Evolutionary conservation across 1,284 basidiomycete species (phyloP), one percentile per base, ranked within the genome.

Genomic region (Anthracocystis setariae): DNA sequence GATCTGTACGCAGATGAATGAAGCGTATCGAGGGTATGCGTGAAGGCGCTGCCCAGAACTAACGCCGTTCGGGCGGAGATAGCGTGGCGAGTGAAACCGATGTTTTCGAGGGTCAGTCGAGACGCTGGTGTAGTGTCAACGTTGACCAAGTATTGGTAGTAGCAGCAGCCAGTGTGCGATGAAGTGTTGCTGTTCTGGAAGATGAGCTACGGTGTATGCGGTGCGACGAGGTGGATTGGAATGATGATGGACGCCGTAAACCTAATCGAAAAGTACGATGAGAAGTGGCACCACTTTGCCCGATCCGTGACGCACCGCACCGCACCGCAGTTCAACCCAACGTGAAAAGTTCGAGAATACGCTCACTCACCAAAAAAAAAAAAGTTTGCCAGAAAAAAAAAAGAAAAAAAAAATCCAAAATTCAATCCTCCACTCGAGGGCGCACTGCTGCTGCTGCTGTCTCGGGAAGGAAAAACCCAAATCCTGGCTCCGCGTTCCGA

Each of bases 391-490:
- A 45, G 38, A 35, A 23, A 21, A 53, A 33, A 25, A 38, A 32
- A n/a, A 38, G 12, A 27, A n/a, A 29, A 24, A 25, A 25, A 52
- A 52, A 52, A 52, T 43, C 50, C 37, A 37, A 37, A 51, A 38
- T 37, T 24, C 40, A 8, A 37, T 23, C 17, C 3, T 12, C 40
- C 40, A 23, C 10, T 23, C 10, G 9, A 42, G 10, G 8, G 12
- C 8, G 8, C 20, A 13, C 20, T 10, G 12, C 40, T 21, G 10
- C 10, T 15, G 17, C 9, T n/a, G 38, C 13, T 39, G 38, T 3
- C 2, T 9, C 17, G 38, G 17, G 15, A 20, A 39, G 13, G 17
- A 15, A 39, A 39, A 39, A 39, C n/a, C n/a, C n/a, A n/a, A n/a
- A n/a, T n/a, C n/a, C n/a, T n/a, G n/a, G n/a, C n/a, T n/a, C 29